Evolutionary conservation across 2,329 filamentous ascomycete species (phyloP).

Genomic region (Hansfordia pulvinata): DNA sequence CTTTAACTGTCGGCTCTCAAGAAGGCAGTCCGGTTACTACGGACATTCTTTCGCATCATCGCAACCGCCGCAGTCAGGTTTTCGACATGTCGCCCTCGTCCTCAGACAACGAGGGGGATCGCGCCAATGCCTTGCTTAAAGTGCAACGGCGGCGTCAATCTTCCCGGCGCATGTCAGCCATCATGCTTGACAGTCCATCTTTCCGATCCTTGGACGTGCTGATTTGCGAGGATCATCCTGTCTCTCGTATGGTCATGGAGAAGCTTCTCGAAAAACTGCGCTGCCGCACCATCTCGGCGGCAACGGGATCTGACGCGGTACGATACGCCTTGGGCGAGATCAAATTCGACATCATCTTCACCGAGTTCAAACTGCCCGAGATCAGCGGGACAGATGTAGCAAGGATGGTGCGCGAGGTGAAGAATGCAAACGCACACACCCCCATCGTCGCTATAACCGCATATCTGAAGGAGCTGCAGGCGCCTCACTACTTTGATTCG

Average conservation of each 20-base stretch:
- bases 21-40: constrained; percentile 67
- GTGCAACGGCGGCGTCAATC: constrained; percentile 92
- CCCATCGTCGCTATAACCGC: constrained; percentile 95
- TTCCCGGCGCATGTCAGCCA: constrained; percentile 84
- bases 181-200: constrained; percentile 70
- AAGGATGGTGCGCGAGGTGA: constrained; percentile 93
- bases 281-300: constrained; percentile 84
- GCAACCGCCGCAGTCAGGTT: constrained; percentile 85
- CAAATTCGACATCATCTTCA: constrained; percentile 97
- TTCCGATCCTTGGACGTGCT: constrained; percentile 89
- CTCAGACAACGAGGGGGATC: constrained; percentile 91
- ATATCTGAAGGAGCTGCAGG: constrained; percentile 93
- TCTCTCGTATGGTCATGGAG: constrained; percentile 98
- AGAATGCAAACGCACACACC: constrained; percentile 86
- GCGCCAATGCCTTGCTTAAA: constrained; percentile 78
- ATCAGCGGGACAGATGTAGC: constrained; percentile 93
- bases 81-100: constrained; percentile 96
- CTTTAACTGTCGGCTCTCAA: constrained; percentile 86
- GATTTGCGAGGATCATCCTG: constrained; percentile 95
- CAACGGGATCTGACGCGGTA: constrained; percentile 82
- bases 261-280: constrained; percentile 89
- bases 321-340: constrained; percentile 93
- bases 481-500: constrained; percentile 89
- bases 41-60: constrained; percentile 58
- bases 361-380: constrained; percentile 89